Evolutionary conservation across 2,329 filamentous ascomycete genomes (phyloP).

Genomic region (Orbilia oligospora): DNA sequence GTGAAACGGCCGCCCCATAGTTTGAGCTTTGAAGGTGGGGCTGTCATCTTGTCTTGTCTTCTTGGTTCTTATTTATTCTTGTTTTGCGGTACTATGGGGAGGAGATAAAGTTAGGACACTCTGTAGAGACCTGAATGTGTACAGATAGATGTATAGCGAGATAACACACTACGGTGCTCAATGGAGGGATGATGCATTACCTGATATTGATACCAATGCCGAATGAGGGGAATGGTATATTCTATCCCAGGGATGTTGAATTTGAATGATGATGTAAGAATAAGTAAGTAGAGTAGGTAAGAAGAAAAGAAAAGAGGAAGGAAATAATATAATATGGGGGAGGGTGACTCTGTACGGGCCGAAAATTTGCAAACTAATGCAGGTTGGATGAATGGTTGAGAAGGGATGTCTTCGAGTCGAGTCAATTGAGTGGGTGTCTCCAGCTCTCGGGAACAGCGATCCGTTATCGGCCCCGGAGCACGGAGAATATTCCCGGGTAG

Average conservation of each 20-base stretch:
- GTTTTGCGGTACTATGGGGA: too few relatives aligned
- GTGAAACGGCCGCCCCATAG: slow-evolving; percentile 71
- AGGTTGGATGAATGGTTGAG: neutral
- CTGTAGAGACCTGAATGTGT: too few relatives aligned
- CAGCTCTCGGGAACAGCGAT: slow-evolving; percentile 18
- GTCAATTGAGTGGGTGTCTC: neutral
- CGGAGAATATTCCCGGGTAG: neutral
- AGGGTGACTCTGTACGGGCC: neutral
- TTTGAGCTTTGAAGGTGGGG: slow-evolving; percentile 56
- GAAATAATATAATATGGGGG: neutral
- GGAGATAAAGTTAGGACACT: too few relatives aligned
- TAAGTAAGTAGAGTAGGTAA: neutral
- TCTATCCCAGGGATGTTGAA: neutral
- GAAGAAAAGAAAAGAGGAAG: neutral
- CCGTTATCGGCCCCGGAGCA: slow-evolving; percentile 56
- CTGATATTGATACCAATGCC: too few relatives aligned
- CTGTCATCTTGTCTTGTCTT: slow-evolving; percentile 26
- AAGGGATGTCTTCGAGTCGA: too few relatives aligned
- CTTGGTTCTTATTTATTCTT: neutral
- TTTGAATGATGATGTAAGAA: neutral
- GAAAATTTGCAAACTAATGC: neutral
- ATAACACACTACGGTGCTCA: too few relatives aligned
- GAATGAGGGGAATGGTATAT: neutral
- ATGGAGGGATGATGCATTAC: too few relatives aligned
- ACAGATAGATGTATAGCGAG: too few relatives aligned